Percentiles rank a stretch among this genome's conserved stretches.
Conservation (phyloP, 225 moss, liverwort and hornwort genomes). For the Climacium dendroides region DNA sequence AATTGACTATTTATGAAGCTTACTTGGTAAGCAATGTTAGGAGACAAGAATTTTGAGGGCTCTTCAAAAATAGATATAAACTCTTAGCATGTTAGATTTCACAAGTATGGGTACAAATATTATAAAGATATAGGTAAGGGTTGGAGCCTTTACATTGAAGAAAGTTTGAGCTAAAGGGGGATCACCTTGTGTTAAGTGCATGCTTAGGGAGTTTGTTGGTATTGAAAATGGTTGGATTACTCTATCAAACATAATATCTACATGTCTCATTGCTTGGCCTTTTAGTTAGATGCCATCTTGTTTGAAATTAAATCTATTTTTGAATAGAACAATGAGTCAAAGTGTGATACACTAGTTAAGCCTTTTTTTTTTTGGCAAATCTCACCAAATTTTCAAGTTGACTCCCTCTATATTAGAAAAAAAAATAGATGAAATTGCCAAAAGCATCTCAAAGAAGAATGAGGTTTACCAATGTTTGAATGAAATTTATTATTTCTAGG, state of each 20-base stretch:
- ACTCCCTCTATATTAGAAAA: neutral
- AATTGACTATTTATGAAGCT: neutral
- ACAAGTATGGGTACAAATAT: neutral
- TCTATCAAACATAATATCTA: fast-evolving
- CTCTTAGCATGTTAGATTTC: neutral
- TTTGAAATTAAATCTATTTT: neutral
- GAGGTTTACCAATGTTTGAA: neutral
- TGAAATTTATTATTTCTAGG: neutral
- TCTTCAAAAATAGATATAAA: neutral
- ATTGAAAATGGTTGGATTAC: neutral
- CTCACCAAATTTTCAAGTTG: neutral
- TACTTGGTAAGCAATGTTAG: neutral
- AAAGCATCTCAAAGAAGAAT: neutral
- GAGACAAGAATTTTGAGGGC: neutral
- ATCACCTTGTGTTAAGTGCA: neutral
- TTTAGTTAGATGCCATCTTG: neutral
- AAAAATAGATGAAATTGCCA: neutral
- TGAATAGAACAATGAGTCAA: neutral
- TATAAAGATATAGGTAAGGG: fast-evolving
- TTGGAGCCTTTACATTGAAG: neutral
- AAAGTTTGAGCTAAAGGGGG: fast-evolving
- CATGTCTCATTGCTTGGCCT: neutral
- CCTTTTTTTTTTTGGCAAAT: neutral
- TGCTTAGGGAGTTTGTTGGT: neutral
- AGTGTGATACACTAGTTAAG: fast-evolving